These are phyloP conservation scores for Hanseniaspora guilliermondii DNA, from an alignment of 805 yeast genomes.

Conservation along the genomic window DNA sequence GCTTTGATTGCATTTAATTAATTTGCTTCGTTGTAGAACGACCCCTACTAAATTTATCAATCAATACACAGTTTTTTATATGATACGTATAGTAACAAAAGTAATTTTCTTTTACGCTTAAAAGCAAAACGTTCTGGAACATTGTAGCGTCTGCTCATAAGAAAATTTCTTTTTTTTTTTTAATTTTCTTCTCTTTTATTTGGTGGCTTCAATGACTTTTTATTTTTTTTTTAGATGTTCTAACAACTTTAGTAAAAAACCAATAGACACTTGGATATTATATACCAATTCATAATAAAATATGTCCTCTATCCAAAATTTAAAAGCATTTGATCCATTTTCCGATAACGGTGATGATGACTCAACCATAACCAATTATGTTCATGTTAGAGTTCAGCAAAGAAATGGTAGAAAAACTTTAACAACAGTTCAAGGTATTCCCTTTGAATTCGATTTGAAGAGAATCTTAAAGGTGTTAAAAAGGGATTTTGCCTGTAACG, in stretches of 20 bases:
- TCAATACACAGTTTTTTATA: too few relatives aligned
- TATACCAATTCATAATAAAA: constrained; percentile 19
- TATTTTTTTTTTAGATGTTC: background rate
- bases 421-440: constrained; percentile 96
- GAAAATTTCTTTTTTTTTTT: background rate
- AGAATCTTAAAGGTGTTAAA: constrained; percentile 85
- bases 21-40: too few relatives aligned
- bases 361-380: constrained; percentile 87
- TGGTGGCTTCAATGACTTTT: background rate
- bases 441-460: constrained; percentile 87
- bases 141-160: too few relatives aligned
- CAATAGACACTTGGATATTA: background rate
- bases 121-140: too few relatives aligned
- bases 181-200: background rate
- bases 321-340: constrained; percentile 87
- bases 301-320: constrained; percentile 85
- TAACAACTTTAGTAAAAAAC: background rate
- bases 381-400: constrained; percentile 97
- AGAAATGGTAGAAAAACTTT: constrained; percentile 98
- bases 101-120: too few relatives aligned
- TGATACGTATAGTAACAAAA: too few relatives aligned
- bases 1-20: too few relatives aligned
- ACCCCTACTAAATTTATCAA: too few relatives aligned
- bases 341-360: constrained; percentile 99
- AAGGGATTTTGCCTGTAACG: constrained; percentile 98